Percentiles rank a stretch among this genome's conserved stretches.
Evolutionary conservation across 2,329 filamentous ascomycete genomes (phyloP).

Genomic region (Periglandula ipomoeae): DNA sequence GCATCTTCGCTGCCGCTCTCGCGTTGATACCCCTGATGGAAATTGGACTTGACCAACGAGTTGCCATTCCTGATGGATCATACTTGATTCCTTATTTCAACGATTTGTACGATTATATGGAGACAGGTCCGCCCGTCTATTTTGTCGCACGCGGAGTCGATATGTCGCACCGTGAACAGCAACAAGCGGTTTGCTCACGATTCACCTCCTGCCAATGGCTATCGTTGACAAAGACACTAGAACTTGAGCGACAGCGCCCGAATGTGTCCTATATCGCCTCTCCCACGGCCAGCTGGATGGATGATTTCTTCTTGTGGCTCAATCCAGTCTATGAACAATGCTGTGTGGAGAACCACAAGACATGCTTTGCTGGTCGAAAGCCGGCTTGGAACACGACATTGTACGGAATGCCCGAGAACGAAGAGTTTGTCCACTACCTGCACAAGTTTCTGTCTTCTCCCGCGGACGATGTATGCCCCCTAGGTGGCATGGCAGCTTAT

Average conservation of each 20-base stretch:
- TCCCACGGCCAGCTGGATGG: slow-evolving; percentile 88
- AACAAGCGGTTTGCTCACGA: slow-evolving; percentile 80
- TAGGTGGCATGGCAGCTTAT: slow-evolving; percentile 84
- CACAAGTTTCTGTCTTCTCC: slow-evolving; percentile 73
- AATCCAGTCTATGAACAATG: slow-evolving; percentile 67
- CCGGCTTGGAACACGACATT: slow-evolving; percentile 87
- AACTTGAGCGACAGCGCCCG: slow-evolving; percentile 86
- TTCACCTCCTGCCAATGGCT: slow-evolving; percentile 81
- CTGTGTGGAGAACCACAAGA: slow-evolving; percentile 60
- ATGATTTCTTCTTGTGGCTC: slow-evolving; percentile 95
- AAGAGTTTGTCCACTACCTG: slow-evolving; percentile 84
- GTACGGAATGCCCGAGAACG: slow-evolving; percentile 81
- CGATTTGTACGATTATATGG: slow-evolving; percentile 87
- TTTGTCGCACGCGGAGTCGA: slow-evolving; percentile 84
- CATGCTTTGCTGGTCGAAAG: slow-evolving; percentile 70
- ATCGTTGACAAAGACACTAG: slow-evolving; percentile 81
- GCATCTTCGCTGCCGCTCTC: slow-evolving; percentile 75
- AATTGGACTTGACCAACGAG: slow-evolving; percentile 86
- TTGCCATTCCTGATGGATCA: slow-evolving; percentile 86
- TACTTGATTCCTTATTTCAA: slow-evolving; percentile 97
- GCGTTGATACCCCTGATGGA: slow-evolving; percentile 77
- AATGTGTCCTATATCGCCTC: slow-evolving; percentile 82
- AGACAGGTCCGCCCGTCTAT: slow-evolving; percentile 87
- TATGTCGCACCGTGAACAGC: slow-evolving; percentile 62
- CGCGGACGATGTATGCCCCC: slow-evolving; percentile 73